Base-by-base conservation (phyloP, 805 yeast genomes). In the Wickerhamomyces silvicola region DNA sequence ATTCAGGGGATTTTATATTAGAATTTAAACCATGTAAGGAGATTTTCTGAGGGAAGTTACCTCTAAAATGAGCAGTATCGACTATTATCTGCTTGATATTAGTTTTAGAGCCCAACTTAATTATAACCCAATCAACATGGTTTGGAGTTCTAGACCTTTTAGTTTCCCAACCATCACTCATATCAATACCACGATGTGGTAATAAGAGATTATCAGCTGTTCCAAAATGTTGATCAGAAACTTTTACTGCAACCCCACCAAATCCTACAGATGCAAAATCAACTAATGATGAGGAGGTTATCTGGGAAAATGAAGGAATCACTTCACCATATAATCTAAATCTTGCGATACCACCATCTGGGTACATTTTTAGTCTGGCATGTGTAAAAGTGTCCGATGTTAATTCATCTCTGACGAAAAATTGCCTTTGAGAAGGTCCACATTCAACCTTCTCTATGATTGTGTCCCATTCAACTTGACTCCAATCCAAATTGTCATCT, bases 131-230 rank as follows among this genome's bases (percentile, higher is more conserved):
- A 64, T 90, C 98, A 23, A 73, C 77, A 56, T 90, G 97, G 27
- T 84, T 87, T 4, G 78, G 73, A 10, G 63, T 66, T 55, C 97
- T 72, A 2, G 96, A 86, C 56, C 98, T 75, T 48, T 74, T 75
- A 16, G 98, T 90, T 57, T 90, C 98, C 98, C 98, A 90, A 10
- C 98, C 98, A 53, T 92, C 97, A 31, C 92, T 76, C 97, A 90
- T 90, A 58, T 90, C 96, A 48, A 70, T 74, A 32, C 98, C 98
- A 39, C 97, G 75, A 11, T 97, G 97, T 2, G 97, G 97, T 34
- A 90, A 65, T 36, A 90, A 62, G 40, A 90, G 64, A 62, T 90
- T 90, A 56, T 84, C 94, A 23, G 88, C 94, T 27, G 90, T 72
- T 23, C 96, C 94, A 52, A 90, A 90, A 61, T 88, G 97, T 63